Evolutionary conservation across 331 rosid species (phyloP).

Genomic region (Arachis monticola): DNA sequence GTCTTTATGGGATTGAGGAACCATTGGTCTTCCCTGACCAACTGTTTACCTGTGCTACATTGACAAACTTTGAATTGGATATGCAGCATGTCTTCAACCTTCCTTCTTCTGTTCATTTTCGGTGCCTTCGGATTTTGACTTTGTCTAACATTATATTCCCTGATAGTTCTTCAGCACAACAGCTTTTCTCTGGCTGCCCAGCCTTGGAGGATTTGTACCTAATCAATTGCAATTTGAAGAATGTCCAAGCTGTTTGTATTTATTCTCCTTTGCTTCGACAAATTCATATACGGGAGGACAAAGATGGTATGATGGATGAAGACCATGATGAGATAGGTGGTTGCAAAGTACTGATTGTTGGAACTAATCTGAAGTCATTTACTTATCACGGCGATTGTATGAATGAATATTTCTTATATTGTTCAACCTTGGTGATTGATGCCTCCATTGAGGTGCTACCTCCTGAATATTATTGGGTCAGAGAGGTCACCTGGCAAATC

Average conservation of each 20-base stretch:
- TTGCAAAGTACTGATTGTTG: neutral
- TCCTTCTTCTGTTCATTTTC: slow-evolving; percentile 15
- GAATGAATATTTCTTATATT: slow-evolving; percentile 13
- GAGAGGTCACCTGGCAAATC: neutral
- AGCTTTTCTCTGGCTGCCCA: slow-evolving; percentile 17
- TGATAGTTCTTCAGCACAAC: neutral
- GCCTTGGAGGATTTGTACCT: slow-evolving; percentile 12
- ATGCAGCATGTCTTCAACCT: slow-evolving; percentile 9
- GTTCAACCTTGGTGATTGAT: neutral
- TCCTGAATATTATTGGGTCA: rapidly evolving
- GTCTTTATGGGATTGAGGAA: neutral
- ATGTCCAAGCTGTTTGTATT: neutral
- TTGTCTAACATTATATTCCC: slow-evolving; percentile 2
- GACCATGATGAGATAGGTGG: neutral
- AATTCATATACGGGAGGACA: slow-evolving; percentile 26
- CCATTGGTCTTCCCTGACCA: slow-evolving; percentile 26
- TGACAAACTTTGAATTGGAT: neutral
- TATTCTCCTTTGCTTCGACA: slow-evolving; percentile 6
- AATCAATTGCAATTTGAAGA: slow-evolving; percentile 20
- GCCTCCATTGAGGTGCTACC: slow-evolving; percentile 10
- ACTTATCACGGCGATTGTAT: slow-evolving; percentile 19
- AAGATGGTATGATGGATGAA: neutral
- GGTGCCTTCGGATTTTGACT: neutral
- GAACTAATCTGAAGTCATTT: slow-evolving; percentile 8
- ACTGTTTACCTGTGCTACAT: slow-evolving; percentile 9